These are phyloP conservation scores for Fusarium sp. DNA, from an alignment of 2,329 filamentous ascomycete species.

Conservation along the genomic window DNA sequence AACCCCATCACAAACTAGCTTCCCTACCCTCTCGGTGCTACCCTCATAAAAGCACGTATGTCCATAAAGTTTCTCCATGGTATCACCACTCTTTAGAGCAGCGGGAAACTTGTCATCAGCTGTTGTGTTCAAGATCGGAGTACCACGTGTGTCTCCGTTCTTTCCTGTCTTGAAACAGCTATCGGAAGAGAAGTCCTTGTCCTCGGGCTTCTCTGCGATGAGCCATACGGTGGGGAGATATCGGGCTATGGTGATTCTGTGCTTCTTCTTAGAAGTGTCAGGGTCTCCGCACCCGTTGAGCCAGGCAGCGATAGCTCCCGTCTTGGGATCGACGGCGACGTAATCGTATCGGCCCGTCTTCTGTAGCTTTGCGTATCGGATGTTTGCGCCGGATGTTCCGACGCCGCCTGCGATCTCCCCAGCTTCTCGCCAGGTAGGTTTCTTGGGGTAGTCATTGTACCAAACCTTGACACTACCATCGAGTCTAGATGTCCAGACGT, in stretches of 20 bases:
- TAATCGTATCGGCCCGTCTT: slow-evolving; percentile 1
- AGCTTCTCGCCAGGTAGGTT: neutral
- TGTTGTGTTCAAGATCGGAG: neutral
- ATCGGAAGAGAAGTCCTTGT: neutral
- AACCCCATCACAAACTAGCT: slow-evolving; percentile 1
- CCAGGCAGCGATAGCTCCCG: slow-evolving; percentile 9
- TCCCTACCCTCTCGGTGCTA: neutral
- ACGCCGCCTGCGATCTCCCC: neutral
- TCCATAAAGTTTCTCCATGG: neutral
- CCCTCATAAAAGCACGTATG: neutral
- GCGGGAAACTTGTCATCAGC: neutral
- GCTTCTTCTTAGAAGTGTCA: neutral
- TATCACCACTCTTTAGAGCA: neutral
- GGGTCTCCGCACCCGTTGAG: slow-evolving; percentile 7
- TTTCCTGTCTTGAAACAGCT: neutral
- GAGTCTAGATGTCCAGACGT: neutral
- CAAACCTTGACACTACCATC: slow-evolving; percentile 7
- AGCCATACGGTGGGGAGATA: neutral
- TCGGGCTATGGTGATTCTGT: neutral
- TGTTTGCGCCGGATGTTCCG: slow-evolving; percentile 6
- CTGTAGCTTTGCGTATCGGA: neutral
- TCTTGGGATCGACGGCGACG: slow-evolving; percentile 8
- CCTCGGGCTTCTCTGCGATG: neutral
- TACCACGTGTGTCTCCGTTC: neutral
- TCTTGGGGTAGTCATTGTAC: slow-evolving; percentile 15